Percentiles rank a stretch among this genome's conserved stretches.
phyloP scores from a whole-genome alignment of 441 rosid genomes.

The Adansonia madagascariensis region DNA sequence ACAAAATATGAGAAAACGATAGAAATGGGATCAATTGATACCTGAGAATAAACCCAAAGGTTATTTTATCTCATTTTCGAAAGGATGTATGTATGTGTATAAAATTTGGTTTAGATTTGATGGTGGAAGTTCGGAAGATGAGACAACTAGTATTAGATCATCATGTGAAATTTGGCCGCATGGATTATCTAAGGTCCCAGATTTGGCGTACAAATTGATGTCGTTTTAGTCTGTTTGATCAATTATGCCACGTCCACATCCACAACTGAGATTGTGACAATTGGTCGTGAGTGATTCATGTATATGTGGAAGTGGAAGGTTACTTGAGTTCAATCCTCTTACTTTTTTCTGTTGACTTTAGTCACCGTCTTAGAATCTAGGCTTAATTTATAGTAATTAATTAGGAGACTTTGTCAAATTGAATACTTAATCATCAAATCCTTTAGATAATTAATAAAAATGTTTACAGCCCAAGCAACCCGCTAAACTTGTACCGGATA shows the following conservation, averaged over 20 bases:
- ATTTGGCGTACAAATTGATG: neutral
- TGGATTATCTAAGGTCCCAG: neutral
- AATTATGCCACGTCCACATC: conserved; percentile 24
- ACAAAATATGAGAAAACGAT: neutral
- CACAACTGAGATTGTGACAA: conserved; percentile 10
- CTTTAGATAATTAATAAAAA: neutral
- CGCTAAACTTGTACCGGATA: too few relatives aligned
- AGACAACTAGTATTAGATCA: neutral
- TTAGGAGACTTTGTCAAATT: neutral
- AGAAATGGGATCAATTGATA: neutral
- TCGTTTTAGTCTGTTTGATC: neutral
- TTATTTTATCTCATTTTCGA: neutral
- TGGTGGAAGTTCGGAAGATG: conserved; percentile 5
- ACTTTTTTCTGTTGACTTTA: too few relatives aligned
- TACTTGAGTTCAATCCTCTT: neutral
- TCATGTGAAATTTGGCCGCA: neutral
- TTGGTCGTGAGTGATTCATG: neutral
- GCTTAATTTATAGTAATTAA: neutral
- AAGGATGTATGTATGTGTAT: neutral
- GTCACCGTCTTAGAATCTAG: conserved; percentile 11
- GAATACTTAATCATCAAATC: conserved; percentile 18
- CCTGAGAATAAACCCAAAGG: neutral
- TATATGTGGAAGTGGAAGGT: neutral
- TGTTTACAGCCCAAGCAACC: too few relatives aligned
- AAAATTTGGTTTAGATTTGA: neutral